Evolutionary conservation across 163 green algal genomes (phyloP), one percentile per base, ranked within the genome.

Genomic region (Chloromonas sp.): DNA sequence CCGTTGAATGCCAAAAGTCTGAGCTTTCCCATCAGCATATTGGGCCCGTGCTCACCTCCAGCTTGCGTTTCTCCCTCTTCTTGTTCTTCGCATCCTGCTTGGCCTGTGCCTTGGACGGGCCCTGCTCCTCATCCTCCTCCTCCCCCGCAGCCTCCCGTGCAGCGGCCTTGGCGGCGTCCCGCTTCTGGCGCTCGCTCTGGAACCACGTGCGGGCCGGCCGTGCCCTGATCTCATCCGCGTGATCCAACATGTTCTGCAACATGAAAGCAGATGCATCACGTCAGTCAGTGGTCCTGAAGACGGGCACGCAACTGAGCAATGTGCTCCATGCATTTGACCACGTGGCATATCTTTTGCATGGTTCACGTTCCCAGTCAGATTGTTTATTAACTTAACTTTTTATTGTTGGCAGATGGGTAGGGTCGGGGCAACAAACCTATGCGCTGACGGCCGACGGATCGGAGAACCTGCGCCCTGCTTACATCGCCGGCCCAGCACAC

Each of bases 141-240:
- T 74, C 76, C 36, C 61, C 80, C 0, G 62, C 57, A 0, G 76
- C 78, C 15, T 83, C 66, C 0, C 62, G 62, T 1, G 15, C 81
- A 3, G 66, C 70, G 1, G 14, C 60, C 70, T 70, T n/a, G 11
- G 61, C 57, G n/a, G 86, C 60, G 57, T 89, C 88, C 79, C 88
- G 86, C 88, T 98, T 98, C 90, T 98, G 81, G 76, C 90, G 90
- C 71, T 94, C 89, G 0, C 87, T 96, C 87, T 98, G 93, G 87
- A 99, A 99, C 97, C 97, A 99, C 57, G 96, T 98, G 83, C 95
- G 92, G 78, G 93, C 88, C 0, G 97, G 97, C 14, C 96, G 91
- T 0, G 94, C 80, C 59, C 91, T 90, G 88, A 99, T 99, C 91
- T 99, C 97, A 0, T 87, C 91, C 90, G 96, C 91, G 87, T 99